A percentile compares a stretch with the other conserved stretches of the same genome.
phyloP scores from a whole-genome alignment of 2,329 filamentous ascomycete species.

The Metarhizium humberi region DNA sequence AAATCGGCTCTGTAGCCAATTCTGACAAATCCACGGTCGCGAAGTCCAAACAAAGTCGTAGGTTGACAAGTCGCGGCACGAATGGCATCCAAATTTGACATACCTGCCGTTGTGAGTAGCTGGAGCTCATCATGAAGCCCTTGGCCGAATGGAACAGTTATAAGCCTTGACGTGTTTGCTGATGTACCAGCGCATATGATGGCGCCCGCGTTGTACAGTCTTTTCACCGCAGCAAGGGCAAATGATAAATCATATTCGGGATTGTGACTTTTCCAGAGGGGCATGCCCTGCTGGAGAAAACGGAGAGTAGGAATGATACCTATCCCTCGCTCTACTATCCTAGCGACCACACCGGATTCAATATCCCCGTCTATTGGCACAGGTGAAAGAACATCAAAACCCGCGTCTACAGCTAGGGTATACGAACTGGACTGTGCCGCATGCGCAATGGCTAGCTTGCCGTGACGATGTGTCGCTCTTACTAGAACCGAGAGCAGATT shows the following conservation, averaged over 20 bases:
- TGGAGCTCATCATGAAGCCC: slow-evolving; percentile 15
- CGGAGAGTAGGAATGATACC: slow-evolving; percentile 18
- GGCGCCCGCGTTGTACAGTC: slow-evolving; percentile 17
- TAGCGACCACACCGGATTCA: slow-evolving; percentile 9
- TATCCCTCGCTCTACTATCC: slow-evolving; percentile 7
- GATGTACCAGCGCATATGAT: slow-evolving; percentile 23
- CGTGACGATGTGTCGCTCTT: slow-evolving; percentile 12
- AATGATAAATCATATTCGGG: slow-evolving; percentile 11
- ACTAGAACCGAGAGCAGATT: slow-evolving; percentile 14
- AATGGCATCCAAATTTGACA: slow-evolving; percentile 12
- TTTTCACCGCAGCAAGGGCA: slow-evolving; percentile 15
- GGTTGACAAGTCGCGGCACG: slow-evolving; percentile 14
- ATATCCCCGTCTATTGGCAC: slow-evolving; percentile 17
- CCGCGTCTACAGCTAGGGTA: slow-evolving; percentile 14
- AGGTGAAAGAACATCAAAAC: slow-evolving; percentile 19
- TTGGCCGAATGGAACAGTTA: slow-evolving; percentile 9
- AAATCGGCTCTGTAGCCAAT: slow-evolving; percentile 19
- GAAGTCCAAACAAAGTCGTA: slow-evolving; percentile 12
- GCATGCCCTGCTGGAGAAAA: slow-evolving; percentile 10
- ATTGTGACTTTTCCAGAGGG: not conserved
- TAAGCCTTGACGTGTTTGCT: slow-evolving; percentile 9
- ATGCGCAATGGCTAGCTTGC: slow-evolving; percentile 17
- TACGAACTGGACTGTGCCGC: slow-evolving; percentile 16
- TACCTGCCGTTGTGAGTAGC: slow-evolving; percentile 12
- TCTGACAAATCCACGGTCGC: slow-evolving; percentile 17